Conservation (phyloP, 257 asterid species). For the Voacanga thouarsii region DNA sequence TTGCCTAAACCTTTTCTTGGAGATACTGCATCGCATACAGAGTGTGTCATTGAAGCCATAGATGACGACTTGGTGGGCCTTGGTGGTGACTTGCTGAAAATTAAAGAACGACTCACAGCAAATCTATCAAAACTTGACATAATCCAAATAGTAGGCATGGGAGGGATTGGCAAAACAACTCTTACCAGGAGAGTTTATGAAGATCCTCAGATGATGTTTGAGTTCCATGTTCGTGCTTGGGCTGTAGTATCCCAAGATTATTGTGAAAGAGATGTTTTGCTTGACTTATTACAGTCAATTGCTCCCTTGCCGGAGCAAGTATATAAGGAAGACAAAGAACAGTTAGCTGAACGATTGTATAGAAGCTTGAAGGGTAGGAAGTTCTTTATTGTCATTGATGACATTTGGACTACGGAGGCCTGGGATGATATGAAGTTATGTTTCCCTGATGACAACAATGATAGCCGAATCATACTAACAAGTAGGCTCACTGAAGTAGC, state of each 20-base stretch:
- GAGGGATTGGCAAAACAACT: not conserved
- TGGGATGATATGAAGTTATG: not conserved
- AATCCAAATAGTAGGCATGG: not conserved
- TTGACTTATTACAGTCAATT: not conserved
- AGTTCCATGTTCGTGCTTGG: not conserved
- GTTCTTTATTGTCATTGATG: not conserved
- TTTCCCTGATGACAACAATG: not conserved
- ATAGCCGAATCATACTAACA: not conserved
- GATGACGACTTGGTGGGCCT: not conserved
- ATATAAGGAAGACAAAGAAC: not conserved
- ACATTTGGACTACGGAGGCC: not conserved
- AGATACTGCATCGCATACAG: not conserved
- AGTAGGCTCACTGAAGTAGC: not conserved
- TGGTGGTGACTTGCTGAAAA: not conserved
- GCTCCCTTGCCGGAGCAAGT: not conserved
- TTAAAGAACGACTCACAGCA: not conserved
- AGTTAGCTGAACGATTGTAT: not conserved
- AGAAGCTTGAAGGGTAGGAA: not conserved
- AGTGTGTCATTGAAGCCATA: not conserved
- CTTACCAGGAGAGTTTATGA: not conserved
- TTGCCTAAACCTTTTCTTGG: not conserved
- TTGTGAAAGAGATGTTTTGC: not conserved
- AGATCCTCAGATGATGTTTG: not conserved
- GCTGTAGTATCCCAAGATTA: not conserved
- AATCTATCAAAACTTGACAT: not conserved